Evolutionary conservation across 495 filamentous ascomycete genomes (phyloP).

Genomic region (Hypoxylon trugodes): DNA sequence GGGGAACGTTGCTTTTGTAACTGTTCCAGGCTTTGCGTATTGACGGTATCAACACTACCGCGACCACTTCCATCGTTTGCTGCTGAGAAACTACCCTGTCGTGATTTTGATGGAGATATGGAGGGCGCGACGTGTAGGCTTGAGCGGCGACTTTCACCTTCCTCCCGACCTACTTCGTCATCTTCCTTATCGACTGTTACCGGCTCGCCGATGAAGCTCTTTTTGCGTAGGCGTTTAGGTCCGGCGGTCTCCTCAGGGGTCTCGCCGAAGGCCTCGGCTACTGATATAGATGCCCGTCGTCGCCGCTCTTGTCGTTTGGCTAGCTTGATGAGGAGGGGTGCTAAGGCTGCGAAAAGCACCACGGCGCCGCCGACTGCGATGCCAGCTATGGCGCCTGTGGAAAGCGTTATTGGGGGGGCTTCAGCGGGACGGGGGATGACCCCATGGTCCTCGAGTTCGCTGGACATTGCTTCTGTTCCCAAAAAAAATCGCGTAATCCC

Average conservation of each 20-base stretch:
- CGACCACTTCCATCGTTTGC: constrained; percentile 7
- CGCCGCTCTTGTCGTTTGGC: constrained; percentile 24
- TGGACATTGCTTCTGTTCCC: constrained; percentile 7
- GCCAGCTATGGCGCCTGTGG: constrained; percentile 38
- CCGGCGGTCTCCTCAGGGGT: constrained; percentile 13
- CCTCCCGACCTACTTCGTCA: constrained; percentile 25
- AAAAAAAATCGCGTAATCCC: neutral
- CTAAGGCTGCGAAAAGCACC: constrained; percentile 35
- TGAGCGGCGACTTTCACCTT: constrained; percentile 21
- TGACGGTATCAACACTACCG: constrained; percentile 10
- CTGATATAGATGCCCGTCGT: neutral
- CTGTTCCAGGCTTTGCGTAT: neutral
- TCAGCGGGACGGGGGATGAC: neutral
- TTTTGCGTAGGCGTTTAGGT: constrained; percentile 37
- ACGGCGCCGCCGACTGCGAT: constrained; percentile 41
- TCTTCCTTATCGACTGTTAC: constrained; percentile 22
- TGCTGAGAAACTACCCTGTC: constrained; percentile 9
- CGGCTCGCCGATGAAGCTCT: constrained; percentile 20
- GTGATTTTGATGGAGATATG: constrained; percentile 10
- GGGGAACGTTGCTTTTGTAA: constrained; percentile 20
- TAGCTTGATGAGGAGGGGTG: constrained; percentile 26
- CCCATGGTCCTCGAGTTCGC: constrained; percentile 2
- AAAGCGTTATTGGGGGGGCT: constrained; percentile 12
- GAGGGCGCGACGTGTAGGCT: constrained; percentile 17
- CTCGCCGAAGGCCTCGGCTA: neutral